phyloP scores from a whole-genome alignment of 1,139 yeast genomes.

The Lodderomyces jiufengensis region DNA sequence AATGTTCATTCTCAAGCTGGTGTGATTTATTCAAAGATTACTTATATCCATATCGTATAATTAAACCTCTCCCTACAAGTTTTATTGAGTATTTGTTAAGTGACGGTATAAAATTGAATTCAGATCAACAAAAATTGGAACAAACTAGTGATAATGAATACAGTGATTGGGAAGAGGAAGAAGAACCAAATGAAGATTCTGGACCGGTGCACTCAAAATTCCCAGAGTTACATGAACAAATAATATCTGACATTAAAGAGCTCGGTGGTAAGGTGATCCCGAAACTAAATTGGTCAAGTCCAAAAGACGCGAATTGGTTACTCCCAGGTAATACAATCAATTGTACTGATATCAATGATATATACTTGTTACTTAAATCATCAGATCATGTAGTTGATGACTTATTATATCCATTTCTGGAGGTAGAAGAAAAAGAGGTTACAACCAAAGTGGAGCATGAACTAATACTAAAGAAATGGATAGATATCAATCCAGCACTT shows the following conservation, averaged over 20 bases:
- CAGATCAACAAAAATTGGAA: conserved; percentile 20
- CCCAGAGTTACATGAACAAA: conserved; percentile 51
- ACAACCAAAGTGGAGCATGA: conserved; percentile 39
- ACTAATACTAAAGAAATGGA: conserved; percentile 79
- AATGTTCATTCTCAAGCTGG: conserved; percentile 78
- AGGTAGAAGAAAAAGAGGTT: conserved; percentile 16
- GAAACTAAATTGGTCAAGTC: conserved; percentile 95
- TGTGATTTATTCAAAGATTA: conserved; percentile 49
- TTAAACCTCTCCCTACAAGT: conserved; percentile 61
- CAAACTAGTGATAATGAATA: conserved; percentile 59
- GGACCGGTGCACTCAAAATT: conserved; percentile 31
- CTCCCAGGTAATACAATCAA: conserved; percentile 70
- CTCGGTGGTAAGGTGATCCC: conserved; percentile 68
- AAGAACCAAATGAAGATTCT: conserved; percentile 12
- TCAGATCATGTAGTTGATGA: conserved; percentile 89
- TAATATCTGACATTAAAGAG: conserved; percentile 39
- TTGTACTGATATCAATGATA: conserved; percentile 67
- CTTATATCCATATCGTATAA: conserved; percentile 50
- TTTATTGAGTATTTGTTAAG: conserved; percentile 69
- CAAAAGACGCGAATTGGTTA: conserved; percentile 93
- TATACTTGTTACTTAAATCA: conserved; percentile 76
- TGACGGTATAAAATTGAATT: conserved; percentile 76
- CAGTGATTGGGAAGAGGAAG: conserved; percentile 64
- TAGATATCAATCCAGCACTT: conserved; percentile 74
- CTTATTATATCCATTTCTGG: conserved; percentile 66